Percentiles rank a stretch among this genome's conserved stretches.
phyloP scores from a whole-genome alignment of 139 green algal species.

The Dunaliella primolecta region DNA sequence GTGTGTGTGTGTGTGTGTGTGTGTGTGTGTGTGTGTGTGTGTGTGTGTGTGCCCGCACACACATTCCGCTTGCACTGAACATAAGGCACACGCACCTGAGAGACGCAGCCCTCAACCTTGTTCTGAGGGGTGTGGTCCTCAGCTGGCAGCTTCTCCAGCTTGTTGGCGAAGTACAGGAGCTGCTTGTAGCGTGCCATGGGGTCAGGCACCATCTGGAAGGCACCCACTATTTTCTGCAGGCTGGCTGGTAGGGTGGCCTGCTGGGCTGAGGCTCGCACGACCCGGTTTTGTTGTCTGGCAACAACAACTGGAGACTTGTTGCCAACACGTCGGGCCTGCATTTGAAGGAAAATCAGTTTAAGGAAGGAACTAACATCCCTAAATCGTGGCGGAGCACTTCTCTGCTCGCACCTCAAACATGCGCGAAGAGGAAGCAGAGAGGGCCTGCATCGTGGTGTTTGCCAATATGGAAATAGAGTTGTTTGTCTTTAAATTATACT shows the following conservation, averaged over 20 bases:
- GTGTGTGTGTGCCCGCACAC: background rate
- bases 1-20: background rate
- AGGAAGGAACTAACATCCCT: too few relatives aligned
- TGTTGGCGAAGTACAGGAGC: constrained; percentile 93
- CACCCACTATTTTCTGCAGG: constrained; percentile 71
- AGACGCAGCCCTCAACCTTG: constrained; percentile 92
- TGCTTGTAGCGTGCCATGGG: constrained; percentile 93
- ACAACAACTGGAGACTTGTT: too few relatives aligned
- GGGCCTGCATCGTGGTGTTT: too few relatives aligned
- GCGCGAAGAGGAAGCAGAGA: too few relatives aligned
- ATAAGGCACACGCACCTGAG: constrained; percentile 45
- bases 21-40: background rate
- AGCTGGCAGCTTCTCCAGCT: constrained; percentile 72
- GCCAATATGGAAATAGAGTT: too few relatives aligned
- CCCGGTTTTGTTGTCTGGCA: too few relatives aligned
- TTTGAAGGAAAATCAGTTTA: too few relatives aligned
- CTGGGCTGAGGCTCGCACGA: constrained; percentile 6
- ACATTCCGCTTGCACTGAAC: background rate
- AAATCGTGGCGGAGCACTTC: too few relatives aligned
- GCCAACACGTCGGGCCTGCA: too few relatives aligned
- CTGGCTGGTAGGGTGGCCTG: constrained; percentile 52
- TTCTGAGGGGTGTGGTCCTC: constrained; percentile 77
- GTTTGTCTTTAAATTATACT: too few relatives aligned
- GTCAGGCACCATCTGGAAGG: constrained; percentile 82
- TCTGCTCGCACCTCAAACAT: too few relatives aligned